phyloP scores from a whole-genome alignment of 1,284 basidiomycete genomes.

The Leccinum olivaceoglutinosum region DNA sequence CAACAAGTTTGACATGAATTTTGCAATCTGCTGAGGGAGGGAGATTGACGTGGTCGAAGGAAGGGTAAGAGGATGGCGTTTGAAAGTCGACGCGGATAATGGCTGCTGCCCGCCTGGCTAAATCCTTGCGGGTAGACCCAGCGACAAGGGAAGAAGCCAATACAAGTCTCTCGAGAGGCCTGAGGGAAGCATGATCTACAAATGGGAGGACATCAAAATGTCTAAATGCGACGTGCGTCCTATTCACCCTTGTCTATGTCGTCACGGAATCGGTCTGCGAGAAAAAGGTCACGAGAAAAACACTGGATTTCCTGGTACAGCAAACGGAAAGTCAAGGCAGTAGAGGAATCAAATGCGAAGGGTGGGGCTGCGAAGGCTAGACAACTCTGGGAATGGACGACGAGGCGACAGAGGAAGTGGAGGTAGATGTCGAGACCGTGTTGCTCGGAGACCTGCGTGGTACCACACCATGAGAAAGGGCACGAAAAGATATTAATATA shows the following conservation, averaged over 20 bases:
- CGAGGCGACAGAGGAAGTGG: conserved; percentile 91
- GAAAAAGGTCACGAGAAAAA: too few relatives aligned
- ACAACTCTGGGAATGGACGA: conserved; percentile 73
- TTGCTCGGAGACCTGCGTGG: conserved; percentile 78
- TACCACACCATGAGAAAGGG: conserved; percentile 7
- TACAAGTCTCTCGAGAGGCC: too few relatives aligned
- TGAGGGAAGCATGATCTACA: too few relatives aligned
- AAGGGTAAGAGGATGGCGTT: conserved; percentile 64
- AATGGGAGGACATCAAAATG: too few relatives aligned
- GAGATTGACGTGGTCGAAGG: conserved; percentile 77
- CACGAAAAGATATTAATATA: conserved; percentile 5
- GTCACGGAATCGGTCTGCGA: too few relatives aligned
- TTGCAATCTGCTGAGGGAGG: conserved; percentile 65
- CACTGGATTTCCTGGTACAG: too few relatives aligned
- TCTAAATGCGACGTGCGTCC: too few relatives aligned
- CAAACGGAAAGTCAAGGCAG: conserved; percentile 72
- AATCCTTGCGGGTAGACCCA: too few relatives aligned
- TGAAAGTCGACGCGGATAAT: conserved; percentile 74
- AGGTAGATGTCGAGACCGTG: conserved; percentile 94
- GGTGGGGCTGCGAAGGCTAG: conserved; percentile 52
- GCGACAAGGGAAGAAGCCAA: conserved; percentile 12
- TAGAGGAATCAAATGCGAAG: conserved; percentile 62
- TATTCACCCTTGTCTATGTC: too few relatives aligned
- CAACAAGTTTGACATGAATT: conserved; percentile 76
- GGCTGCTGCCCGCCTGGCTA: conserved; percentile 26